Base-by-base conservation (phyloP, 441 rosid species). In the Populus trichocarpa region DNA sequence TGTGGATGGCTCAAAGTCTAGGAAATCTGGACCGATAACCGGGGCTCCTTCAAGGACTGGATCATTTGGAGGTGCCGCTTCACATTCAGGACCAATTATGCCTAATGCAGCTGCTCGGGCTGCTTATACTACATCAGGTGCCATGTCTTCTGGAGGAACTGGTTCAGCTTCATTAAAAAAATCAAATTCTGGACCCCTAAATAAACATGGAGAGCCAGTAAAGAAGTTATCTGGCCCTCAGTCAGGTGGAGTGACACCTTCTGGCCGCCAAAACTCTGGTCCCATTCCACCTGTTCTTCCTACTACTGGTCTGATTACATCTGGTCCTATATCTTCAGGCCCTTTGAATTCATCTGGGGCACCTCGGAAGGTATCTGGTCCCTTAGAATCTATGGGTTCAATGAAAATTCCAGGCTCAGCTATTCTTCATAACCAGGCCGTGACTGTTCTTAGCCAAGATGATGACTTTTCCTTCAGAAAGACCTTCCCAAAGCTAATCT, bases 11-110 rank as follows among this genome's bases (percentile, higher is more conserved):
- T 86, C 97, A 53, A 97, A 97, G 81, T 93, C 97, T 25, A 86
- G 98, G 85, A 97, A 95, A 88, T 97, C 99, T 32, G 99, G 99
- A 63, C 99, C 99, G 70, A 86, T 97, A 75, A 80, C 88, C 28
- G 90, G 91, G 59, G 93, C 91, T 83, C 92, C 98, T 79, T 88
- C 95, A 53, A 89, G 99, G 85, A 92, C 93, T 59, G 97, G 97
- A 81, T 97, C 99, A 30, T 97, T 97, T 83, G 98, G 94, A 40
- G 99, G 94, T 23, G 86, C 89, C 82, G 96, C 93, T 68, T 90
- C 93, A 33, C 98, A 94, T 81, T 92, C 97, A 9, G 96, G 92
- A 80, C 90, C 97, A 14, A 87, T 92, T 79, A 89, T 89, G 89
- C 88, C 90, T 70, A 93, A 84, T 85, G 88, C 90, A 33, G 87